Evolutionary conservation across 1,139 yeast genomes (phyloP).

Genomic region (Kluyveromyces sp.): DNA sequence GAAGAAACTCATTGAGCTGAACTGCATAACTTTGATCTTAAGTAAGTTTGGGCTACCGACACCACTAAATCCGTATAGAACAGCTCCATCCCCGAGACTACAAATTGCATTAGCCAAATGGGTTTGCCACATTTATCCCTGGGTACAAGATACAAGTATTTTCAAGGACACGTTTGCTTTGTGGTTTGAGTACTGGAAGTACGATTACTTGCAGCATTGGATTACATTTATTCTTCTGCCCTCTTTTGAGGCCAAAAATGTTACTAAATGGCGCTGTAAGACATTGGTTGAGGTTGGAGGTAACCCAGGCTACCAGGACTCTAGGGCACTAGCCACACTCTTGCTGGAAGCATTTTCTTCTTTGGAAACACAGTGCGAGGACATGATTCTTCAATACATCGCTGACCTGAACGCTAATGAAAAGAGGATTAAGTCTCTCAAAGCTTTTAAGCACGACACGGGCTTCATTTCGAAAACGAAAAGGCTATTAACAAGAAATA

Average conservation of each 20-base stretch:
- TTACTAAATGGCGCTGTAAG: conserved; percentile 32
- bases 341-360: conserved; percentile 17
- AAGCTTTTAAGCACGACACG: conserved; percentile 15
- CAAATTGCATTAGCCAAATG: conserved; percentile 35
- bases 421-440: conserved; percentile 15
- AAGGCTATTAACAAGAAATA: not conserved
- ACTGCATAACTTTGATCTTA: conserved; percentile 26
- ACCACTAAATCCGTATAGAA: conserved; percentile 13
- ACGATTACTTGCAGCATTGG: conserved; percentile 39
- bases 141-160: conserved; percentile 22
- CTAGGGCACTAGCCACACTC: conserved; percentile 18
- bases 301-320: conserved; percentile 21
- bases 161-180: conserved; percentile 32
- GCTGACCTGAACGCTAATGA: conserved; percentile 15
- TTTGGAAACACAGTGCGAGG: conserved; percentile 12
- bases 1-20: conserved; percentile 26
- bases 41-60: conserved; percentile 31
- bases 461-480: conserved; percentile 9
- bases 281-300: conserved; percentile 15
- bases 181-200: conserved; percentile 39
- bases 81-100: conserved; percentile 17
- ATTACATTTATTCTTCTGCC: conserved; percentile 39
- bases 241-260: conserved; percentile 30
- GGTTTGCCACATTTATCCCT: conserved; percentile 35
- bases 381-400: conserved; percentile 13